Base-by-base conservation (phyloP, 2,329 filamentous ascomycete species). In the Aurifilum marmelostoma region DNA sequence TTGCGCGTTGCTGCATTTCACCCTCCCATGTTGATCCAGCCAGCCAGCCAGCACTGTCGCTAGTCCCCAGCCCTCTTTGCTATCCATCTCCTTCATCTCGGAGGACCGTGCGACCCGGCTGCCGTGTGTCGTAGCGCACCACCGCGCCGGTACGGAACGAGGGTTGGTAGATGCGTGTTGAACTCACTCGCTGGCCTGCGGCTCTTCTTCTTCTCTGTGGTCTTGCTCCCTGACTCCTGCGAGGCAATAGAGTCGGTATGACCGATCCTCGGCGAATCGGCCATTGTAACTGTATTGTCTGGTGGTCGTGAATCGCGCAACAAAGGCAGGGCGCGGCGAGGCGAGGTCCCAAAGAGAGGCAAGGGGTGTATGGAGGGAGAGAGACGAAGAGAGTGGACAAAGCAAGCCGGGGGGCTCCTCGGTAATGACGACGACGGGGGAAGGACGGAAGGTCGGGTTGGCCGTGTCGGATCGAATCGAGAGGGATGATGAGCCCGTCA, bases 181-280 rank as follows among this genome's bases (percentile, higher is more conserved):
- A 47, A 81, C 85, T 81, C 77, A 97, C 94, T 97, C 75, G 94
- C 93, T 75, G 95, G 95, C 82, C 93, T 91, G 81, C 92, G 90
- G 86, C 89, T 97, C 89, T 97, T 97, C 81, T 91, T 88, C 85
- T 94, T 96, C 82, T 96, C 84, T 86, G 86, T 76, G 73, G 81
- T 77, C 75, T 86, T 83, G 74, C 79, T 78, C 74, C 81, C 79
- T 68, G 83, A 83, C 73, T 89, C 86, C 74, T 85, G 83, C 52
- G 85, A 87, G 70, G 82, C 78, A 74, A 88, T 84, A 62, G 86
- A 88, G 78, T 87, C 85, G 76, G 81, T 75, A 72, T 80, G 83
- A 71, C 80, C 82, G 75, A 80, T 77, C 72, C 79, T 80, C 69
- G 82, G 78, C 66, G 80, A 77, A 77, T 86, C 84, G 75, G 83